Evolutionary conservation across 1,284 basidiomycete species (phyloP).

Genomic region (Paramarasmius palmivorus): DNA sequence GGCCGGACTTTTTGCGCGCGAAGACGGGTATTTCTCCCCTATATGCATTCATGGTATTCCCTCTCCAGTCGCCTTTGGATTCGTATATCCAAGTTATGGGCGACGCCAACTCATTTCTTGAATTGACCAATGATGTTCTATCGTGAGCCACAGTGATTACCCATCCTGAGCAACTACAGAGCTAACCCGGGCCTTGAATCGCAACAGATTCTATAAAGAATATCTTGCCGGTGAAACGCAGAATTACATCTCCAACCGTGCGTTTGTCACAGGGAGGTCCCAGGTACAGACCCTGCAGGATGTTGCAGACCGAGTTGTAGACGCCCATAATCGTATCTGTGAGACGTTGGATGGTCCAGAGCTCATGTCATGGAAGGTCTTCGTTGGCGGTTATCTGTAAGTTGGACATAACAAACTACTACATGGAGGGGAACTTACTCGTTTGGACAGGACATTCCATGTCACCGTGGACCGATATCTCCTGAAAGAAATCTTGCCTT

Average conservation of each 20-base stretch:
- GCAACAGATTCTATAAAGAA: slow-evolving; percentile 16
- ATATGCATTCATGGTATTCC: slow-evolving; percentile 4
- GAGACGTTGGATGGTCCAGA: background rate
- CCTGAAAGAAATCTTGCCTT: background rate
- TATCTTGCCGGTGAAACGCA: slow-evolving; percentile 3
- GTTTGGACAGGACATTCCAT: slow-evolving; percentile 7
- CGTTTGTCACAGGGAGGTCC: background rate
- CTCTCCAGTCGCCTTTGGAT: slow-evolving; percentile 3
- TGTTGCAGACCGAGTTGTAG: slow-evolving; percentile 4
- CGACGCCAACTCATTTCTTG: slow-evolving; percentile 8
- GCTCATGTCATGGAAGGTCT: background rate
- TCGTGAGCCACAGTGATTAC: slow-evolving; percentile 2
- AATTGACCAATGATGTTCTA: slow-evolving; percentile 14
- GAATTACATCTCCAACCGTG: slow-evolving; percentile 1
- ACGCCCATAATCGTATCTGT: background rate
- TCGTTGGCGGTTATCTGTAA: slow-evolving; percentile 8
- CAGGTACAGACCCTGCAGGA: background rate
- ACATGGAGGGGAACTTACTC: background rate
- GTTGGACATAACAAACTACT: background rate
- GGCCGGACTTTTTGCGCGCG: slow-evolving; percentile 11
- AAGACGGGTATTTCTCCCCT: slow-evolving; percentile 11
- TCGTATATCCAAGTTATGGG: slow-evolving; percentile 12
- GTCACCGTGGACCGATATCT: background rate
- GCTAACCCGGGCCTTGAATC: no score
- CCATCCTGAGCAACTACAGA: background rate